Evolutionary conservation across 148 eudicot genomes (phyloP).

Genomic region (Arbutus unedo): DNA sequence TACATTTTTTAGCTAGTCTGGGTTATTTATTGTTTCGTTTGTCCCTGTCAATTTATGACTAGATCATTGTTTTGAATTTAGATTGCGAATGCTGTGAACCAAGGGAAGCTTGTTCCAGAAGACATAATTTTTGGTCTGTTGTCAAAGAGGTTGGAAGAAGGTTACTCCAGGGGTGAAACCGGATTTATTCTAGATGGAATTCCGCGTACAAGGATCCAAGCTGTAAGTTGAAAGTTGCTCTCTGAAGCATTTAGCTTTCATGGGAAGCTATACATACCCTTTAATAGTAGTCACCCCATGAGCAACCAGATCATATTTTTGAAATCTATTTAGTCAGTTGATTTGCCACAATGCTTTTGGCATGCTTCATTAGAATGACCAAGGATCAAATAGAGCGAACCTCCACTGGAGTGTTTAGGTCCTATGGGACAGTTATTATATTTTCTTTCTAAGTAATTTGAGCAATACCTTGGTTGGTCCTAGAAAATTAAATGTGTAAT

Average conservation of each 20-base stretch:
- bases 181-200: slow-evolving; percentile 94
- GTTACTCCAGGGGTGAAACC: slow-evolving; percentile 61
- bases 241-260: neutral
- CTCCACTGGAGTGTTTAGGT: no score
- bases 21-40: neutral
- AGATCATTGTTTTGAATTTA: slow-evolving; percentile 13
- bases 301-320: neutral
- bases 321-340: no score
- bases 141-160: slow-evolving; percentile 85
- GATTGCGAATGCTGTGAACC: slow-evolving; percentile 78
- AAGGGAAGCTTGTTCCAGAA: slow-evolving; percentile 81
- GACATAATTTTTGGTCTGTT: slow-evolving; percentile 78
- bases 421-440: neutral
- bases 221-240: slow-evolving; percentile 50
- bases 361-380: no score
- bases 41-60: neutral
- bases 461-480: neutral
- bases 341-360: no score
- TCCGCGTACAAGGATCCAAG: slow-evolving; percentile 77
- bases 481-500: neutral
- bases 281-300: neutral
- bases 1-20: neutral
- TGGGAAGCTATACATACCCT: neutral
- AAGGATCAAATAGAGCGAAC: no score
- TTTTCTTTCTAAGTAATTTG: neutral